These are phyloP conservation scores for Leccinum sublutescens DNA, from an alignment of 768 basidiomycete genomes.

Conservation along the genomic window DNA sequence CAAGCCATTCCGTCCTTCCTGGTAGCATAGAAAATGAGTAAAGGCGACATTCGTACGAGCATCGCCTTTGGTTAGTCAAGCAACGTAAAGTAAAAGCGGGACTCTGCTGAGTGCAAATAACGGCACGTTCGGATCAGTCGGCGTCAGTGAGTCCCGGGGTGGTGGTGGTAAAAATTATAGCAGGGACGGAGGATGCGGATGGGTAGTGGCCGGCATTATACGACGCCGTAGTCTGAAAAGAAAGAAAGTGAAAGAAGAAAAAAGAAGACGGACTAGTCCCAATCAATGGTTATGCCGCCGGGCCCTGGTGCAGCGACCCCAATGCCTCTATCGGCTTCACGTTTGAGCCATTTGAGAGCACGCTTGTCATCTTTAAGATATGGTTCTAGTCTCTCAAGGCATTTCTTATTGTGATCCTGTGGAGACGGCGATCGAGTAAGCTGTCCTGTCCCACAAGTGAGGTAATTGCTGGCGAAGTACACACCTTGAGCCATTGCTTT, in stretches of 20 bases:
- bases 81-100: constrained; percentile 26
- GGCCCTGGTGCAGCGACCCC: constrained; percentile 64
- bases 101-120: constrained; percentile 7
- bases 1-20: constrained; percentile 18
- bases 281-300: constrained; percentile 75
- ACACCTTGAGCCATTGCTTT: constrained; percentile 76
- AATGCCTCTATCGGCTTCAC: constrained; percentile 73
- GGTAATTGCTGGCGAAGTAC: constrained; percentile 28
- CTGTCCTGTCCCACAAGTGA: neutral
- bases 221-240: constrained; percentile 3
- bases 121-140: constrained; percentile 7
- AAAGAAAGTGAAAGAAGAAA: neutral
- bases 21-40: constrained; percentile 14
- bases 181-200: constrained; percentile 8
- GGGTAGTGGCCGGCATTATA: neutral
- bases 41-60: constrained; percentile 21
- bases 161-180: constrained; percentile 22
- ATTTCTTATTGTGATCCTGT: constrained; percentile 81
- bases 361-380: constrained; percentile 75
- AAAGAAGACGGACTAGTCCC: constrained; percentile 47
- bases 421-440: constrained; percentile 12
- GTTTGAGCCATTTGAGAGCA: constrained; percentile 75
- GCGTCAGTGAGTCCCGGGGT: neutral
- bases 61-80: constrained; percentile 25
- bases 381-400: constrained; percentile 62